A percentile compares a stretch with the other conserved stretches of the same genome.
phyloP scores from a whole-genome alignment of 768 basidiomycete genomes.

The Suillus placidus region DNA sequence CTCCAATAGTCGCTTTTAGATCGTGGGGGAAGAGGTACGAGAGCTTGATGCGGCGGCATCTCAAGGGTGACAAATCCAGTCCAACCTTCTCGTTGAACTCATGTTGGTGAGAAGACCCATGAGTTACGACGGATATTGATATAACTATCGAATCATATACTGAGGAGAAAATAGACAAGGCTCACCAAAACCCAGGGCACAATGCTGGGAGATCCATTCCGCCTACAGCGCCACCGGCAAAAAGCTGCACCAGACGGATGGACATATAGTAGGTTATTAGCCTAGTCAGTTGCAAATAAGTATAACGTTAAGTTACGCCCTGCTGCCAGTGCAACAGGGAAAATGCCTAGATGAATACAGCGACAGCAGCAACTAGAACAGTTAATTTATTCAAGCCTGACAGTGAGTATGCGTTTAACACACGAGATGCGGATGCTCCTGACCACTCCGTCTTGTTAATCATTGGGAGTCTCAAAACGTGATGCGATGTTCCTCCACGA shows the following conservation, averaged over 20 bases:
- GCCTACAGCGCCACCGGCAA: background rate
- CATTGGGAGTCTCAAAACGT: background rate
- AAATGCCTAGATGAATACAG: background rate
- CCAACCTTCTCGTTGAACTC: background rate
- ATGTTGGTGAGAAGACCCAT: background rate
- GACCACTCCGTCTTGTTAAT: background rate
- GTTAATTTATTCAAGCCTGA: background rate
- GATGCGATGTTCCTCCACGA: background rate
- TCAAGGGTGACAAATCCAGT: background rate
- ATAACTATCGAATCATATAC: background rate
- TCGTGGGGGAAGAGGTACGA: background rate
- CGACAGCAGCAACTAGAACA: background rate
- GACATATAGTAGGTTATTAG: background rate
- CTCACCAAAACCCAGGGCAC: background rate
- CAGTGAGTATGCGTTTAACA: background rate
- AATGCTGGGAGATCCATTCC: too few relatives aligned
- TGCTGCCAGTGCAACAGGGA: background rate
- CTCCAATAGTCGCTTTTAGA: background rate
- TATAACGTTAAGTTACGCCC: background rate
- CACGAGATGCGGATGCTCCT: background rate
- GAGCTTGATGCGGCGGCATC: background rate
- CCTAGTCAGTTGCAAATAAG: background rate
- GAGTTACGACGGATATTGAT: background rate
- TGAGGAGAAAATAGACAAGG: background rate
- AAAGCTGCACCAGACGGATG: background rate